phyloP scores from a whole-genome alignment of 208 protist species.

The Endotrypanum monterogeii region DNA sequence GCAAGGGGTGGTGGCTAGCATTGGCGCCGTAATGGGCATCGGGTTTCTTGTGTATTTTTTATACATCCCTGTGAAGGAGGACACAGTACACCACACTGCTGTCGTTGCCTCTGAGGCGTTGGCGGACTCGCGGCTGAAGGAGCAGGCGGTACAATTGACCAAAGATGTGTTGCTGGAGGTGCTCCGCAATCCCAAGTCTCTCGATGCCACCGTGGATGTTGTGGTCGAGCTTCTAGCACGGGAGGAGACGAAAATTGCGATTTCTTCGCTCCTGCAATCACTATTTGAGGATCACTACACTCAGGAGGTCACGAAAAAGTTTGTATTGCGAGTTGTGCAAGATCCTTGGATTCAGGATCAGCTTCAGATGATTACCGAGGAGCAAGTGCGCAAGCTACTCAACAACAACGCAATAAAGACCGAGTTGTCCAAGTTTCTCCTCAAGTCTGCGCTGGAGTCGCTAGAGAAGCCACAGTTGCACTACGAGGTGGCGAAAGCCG shows the following conservation, averaged over 20 bases:
- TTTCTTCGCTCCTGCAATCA: slow-evolving; percentile 79
- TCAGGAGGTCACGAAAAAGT: slow-evolving; percentile 91
- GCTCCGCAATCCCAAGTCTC: slow-evolving; percentile 65
- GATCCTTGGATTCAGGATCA: slow-evolving; percentile 89
- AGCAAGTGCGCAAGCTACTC: slow-evolving; percentile 70
- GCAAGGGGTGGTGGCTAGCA: slow-evolving; percentile 83
- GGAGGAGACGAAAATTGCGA: slow-evolving; percentile 80
- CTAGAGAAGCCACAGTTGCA: slow-evolving; percentile 68
- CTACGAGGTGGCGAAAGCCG: slow-evolving; percentile 55
- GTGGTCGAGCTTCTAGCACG: slow-evolving; percentile 62
- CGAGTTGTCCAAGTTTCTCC: slow-evolving; percentile 62
- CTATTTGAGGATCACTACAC: slow-evolving; percentile 93
- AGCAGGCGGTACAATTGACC: slow-evolving; percentile 73
- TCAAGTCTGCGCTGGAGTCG: slow-evolving; percentile 49
- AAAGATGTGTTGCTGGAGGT: slow-evolving; percentile 84
- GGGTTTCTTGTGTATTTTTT: slow-evolving; percentile 77
- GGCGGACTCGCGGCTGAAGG: slow-evolving; percentile 59
- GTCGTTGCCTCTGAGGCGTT: slow-evolving; percentile 86
- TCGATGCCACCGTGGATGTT: slow-evolving; percentile 65
- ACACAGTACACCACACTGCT: slow-evolving; percentile 91
- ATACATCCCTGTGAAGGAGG: slow-evolving; percentile 84
- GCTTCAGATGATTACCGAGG: slow-evolving; percentile 74
- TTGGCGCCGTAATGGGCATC: slow-evolving; percentile 87
- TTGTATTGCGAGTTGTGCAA: slow-evolving; percentile 79
- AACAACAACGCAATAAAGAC: slow-evolving; percentile 50